phyloP scores from a whole-genome alignment of 106 monocot species.

The Posidonia australis region DNA sequence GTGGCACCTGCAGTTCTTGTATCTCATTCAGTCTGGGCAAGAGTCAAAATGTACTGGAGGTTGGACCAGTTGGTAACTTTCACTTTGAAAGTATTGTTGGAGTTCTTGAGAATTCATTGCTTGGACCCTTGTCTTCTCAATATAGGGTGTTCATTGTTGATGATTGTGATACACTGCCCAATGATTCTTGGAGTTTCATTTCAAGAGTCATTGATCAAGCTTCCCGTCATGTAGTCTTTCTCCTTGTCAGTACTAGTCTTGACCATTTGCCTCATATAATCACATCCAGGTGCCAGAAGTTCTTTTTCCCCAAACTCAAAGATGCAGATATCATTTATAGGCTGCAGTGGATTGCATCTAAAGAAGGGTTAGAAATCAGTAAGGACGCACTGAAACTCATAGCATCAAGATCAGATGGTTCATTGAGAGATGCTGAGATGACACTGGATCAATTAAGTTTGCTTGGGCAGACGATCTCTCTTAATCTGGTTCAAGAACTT shows the following conservation, averaged over 20 bases:
- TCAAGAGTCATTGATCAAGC: conserved; percentile 66
- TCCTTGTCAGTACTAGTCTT: conserved; percentile 54
- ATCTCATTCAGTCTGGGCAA: conserved; percentile 62
- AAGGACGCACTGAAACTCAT: conserved; percentile 74
- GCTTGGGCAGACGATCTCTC: conserved; percentile 77
- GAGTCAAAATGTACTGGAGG: conserved; percentile 48
- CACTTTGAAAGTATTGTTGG: conserved; percentile 40
- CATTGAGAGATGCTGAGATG: conserved; percentile 94
- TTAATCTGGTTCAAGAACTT: conserved; percentile 83
- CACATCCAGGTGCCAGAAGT: conserved; percentile 85
- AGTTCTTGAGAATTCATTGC: conserved; percentile 34
- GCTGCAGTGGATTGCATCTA: conserved; percentile 60
- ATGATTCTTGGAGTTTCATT: conserved; percentile 60
- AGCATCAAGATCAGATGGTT: conserved; percentile 85
- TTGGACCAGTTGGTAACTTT: conserved; percentile 46
- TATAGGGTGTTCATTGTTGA: conserved; percentile 84
- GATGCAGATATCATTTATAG: conserved; percentile 59
- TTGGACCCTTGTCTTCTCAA: conserved; percentile 32
- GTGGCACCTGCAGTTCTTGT: conserved; percentile 66
- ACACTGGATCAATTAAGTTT: conserved; percentile 90
- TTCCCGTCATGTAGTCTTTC: conserved; percentile 52
- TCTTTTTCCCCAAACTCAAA: conserved; percentile 86
- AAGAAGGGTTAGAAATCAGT: conserved; percentile 66
- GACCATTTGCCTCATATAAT: conserved; percentile 78
- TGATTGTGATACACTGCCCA: conserved; percentile 55